A percentile compares a stretch with the other conserved stretches of the same genome.
These are phyloP conservation scores for Hirsutella minnesotensis DNA, from an alignment of 2,329 filamentous ascomycete species.

Conservation along the genomic window DNA sequence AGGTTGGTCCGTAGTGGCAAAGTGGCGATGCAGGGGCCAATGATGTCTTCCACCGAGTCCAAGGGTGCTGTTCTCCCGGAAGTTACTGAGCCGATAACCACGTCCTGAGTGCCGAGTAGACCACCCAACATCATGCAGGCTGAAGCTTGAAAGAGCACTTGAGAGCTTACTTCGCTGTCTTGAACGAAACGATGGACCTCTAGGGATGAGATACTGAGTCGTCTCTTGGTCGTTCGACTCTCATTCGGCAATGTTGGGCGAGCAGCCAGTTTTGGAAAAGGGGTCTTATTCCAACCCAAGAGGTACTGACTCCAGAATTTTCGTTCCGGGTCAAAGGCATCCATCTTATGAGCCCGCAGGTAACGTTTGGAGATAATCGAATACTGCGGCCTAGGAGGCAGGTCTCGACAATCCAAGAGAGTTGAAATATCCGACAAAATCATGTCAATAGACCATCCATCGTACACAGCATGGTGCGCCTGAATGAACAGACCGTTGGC, in stretches of 20 bases:
- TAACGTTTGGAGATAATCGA: conserved; percentile 43
- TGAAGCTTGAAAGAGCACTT: conserved; percentile 66
- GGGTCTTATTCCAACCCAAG: conserved; percentile 37
- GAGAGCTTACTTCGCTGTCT: conserved; percentile 41
- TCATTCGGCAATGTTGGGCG: conserved; percentile 12
- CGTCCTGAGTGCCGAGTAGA: conserved; percentile 52
- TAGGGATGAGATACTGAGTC: conserved; percentile 9
- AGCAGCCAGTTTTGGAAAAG: conserved; percentile 39
- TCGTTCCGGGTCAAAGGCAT: conserved; percentile 28
- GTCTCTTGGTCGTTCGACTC: conserved; percentile 5
- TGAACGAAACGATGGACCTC: conserved; percentile 21
- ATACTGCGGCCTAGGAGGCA: conserved; percentile 44
- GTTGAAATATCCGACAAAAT: conserved; percentile 53
- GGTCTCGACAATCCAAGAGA: conserved; percentile 24
- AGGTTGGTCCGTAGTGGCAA: conserved; percentile 60
- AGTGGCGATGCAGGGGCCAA: conserved; percentile 71
- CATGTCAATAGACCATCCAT: conserved; percentile 85
- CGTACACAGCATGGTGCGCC: conserved; percentile 76
- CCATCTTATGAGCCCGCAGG: conserved; percentile 9
- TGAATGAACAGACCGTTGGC: conserved; percentile 32
- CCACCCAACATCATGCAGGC: conserved; percentile 52
- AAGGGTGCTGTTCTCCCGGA: conserved; percentile 72
- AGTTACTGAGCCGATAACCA: conserved; percentile 67
- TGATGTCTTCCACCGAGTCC: conserved; percentile 54
- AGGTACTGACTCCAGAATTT: conserved; percentile 63